Evolutionary conservation across 2,329 filamentous ascomycete genomes (phyloP).

Genomic region (Nemania sp.): DNA sequence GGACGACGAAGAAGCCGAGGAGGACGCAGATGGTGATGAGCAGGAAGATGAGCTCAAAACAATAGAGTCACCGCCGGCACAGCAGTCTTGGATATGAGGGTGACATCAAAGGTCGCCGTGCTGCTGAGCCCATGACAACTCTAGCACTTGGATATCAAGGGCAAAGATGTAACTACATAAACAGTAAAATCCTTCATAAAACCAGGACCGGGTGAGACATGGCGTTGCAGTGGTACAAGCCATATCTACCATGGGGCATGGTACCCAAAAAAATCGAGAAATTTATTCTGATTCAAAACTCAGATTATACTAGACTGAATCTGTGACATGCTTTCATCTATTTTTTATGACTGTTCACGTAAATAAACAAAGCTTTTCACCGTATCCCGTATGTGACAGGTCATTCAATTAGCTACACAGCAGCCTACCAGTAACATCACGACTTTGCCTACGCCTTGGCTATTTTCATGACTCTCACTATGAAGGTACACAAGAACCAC

Average conservation of each 20-base stretch:
- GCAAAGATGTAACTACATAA: conserved; percentile 24
- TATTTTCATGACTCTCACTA: background rate
- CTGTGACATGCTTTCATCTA: background rate
- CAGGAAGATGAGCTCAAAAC: conserved; percentile 52
- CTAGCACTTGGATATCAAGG: conserved; percentile 9
- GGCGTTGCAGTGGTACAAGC: conserved; percentile 12
- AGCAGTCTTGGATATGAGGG: conserved; percentile 46
- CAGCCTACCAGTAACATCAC: background rate
- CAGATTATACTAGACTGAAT: background rate
- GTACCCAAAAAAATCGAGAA: conserved; percentile 32
- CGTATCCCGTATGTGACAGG: background rate
- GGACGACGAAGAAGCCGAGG: conserved; percentile 69
- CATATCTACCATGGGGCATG: background rate
- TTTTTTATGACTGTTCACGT: background rate
- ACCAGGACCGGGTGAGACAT: conserved; percentile 12
- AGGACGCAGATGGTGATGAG: conserved; percentile 57
- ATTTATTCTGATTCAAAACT: conserved; percentile 9
- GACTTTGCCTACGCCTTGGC: background rate
- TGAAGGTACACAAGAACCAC: conserved; percentile 10
- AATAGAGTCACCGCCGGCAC: conserved; percentile 46
- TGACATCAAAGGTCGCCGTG: conserved; percentile 13
- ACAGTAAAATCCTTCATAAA: conserved; percentile 32
- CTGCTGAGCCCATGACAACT: conserved; percentile 39
- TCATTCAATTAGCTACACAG: background rate
- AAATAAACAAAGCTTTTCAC: background rate